Evolutionary conservation across 805 yeast genomes (phyloP).

Genomic region (Zygosaccharomyces pseudorouxii): DNA sequence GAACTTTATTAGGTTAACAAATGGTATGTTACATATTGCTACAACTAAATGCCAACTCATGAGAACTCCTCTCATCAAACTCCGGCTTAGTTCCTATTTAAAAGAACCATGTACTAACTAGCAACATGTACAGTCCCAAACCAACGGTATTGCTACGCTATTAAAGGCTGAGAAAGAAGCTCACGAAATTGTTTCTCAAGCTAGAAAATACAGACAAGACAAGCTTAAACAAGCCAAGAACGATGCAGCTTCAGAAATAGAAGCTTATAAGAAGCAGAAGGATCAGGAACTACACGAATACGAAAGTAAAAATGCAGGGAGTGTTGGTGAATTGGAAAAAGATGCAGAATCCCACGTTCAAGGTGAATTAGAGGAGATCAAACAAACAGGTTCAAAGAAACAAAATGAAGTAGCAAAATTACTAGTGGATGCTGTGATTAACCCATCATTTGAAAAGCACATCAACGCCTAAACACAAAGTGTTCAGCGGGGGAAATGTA

Average conservation of each 20-base stretch:
- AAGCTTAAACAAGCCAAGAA: constrained; percentile 90
- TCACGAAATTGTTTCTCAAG: constrained; percentile 90
- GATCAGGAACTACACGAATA: constrained; percentile 73
- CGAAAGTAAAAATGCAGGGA: constrained; percentile 67
- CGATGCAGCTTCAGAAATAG: constrained; percentile 88
- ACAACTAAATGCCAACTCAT: not conserved
- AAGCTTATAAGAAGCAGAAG: constrained; percentile 76
- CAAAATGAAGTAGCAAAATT: constrained; percentile 64
- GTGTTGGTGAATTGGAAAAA: constrained; percentile 47
- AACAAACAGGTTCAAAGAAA: constrained; percentile 58
- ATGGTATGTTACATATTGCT: not conserved
- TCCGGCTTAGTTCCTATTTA: not conserved
- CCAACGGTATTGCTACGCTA: constrained; percentile 37
- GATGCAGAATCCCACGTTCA: constrained; percentile 75
- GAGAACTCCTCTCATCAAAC: not conserved
- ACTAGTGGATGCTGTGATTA: constrained; percentile 71
- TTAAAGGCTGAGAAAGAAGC: constrained; percentile 89
- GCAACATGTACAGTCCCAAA: constrained; percentile 21
- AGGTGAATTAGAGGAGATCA: constrained; percentile 63
- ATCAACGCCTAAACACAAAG: constrained; percentile 51
- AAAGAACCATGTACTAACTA: constrained; percentile 4
- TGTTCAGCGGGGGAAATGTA: not conserved
- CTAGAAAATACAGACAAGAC: constrained; percentile 73
- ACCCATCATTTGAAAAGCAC: constrained; percentile 80
- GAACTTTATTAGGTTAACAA: not conserved